These are phyloP conservation scores for Moesziomyces antarcticus DNA, from an alignment of 1,284 basidiomycete species.

Conservation along the genomic window DNA sequence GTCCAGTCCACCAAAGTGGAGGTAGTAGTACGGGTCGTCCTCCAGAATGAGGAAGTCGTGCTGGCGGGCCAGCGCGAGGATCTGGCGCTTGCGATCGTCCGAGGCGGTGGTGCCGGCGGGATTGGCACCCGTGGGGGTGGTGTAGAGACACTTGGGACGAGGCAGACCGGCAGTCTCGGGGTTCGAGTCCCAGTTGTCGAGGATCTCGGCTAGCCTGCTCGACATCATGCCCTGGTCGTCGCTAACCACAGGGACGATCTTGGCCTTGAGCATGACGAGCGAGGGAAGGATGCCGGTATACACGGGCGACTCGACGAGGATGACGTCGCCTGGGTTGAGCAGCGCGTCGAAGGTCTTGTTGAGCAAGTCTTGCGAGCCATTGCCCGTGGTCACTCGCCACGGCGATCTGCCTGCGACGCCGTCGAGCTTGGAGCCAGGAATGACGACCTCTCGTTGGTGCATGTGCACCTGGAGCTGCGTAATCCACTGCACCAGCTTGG, in stretches of 20 bases:
- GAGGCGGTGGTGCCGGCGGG: constrained; percentile 65
- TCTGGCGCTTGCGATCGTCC: constrained; percentile 78
- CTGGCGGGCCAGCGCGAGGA: constrained; percentile 74
- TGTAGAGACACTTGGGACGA: constrained; percentile 85
- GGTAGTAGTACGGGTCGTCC: constrained; percentile 64
- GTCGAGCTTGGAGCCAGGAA: constrained; percentile 44
- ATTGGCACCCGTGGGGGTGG: constrained; percentile 72
- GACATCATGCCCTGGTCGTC: constrained; percentile 82
- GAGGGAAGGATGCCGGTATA: constrained; percentile 71
- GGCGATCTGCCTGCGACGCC: constrained; percentile 38
- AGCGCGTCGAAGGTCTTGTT: constrained; percentile 74
- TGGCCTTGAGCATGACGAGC: constrained; percentile 46
- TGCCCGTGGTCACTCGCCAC: constrained; percentile 82
- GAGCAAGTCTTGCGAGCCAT: constrained; percentile 87
- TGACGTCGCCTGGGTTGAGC: constrained; percentile 81
- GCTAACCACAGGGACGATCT: constrained; percentile 74
- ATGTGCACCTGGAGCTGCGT: constrained; percentile 73
- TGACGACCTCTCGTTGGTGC: constrained; percentile 73
- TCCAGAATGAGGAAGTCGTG: constrained; percentile 54
- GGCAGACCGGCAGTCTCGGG: constrained; percentile 71
- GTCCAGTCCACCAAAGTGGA: constrained; percentile 60
- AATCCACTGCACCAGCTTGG: constrained; percentile 76
- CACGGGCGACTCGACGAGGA: constrained; percentile 86
- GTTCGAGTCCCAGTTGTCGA: constrained; percentile 79
- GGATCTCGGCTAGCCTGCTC: constrained; percentile 74